phyloP scores from a whole-genome alignment of 768 basidiomycete genomes.

The Serendipita indica region DNA sequence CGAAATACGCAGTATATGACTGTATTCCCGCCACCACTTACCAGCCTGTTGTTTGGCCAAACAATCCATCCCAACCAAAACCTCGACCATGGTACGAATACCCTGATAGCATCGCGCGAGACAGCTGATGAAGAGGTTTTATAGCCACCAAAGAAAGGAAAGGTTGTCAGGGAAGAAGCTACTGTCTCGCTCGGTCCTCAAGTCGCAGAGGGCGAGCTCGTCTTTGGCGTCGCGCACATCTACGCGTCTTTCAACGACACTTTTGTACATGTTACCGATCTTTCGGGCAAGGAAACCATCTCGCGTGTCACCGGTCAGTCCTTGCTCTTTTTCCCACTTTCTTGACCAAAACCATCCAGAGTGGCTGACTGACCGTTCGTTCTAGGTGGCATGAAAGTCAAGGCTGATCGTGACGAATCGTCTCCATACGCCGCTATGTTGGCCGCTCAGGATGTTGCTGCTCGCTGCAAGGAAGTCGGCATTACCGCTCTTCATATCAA shows the following conservation, averaged over 20 bases:
- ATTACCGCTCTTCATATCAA: conserved; percentile 98
- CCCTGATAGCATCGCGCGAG: too few relatives aligned
- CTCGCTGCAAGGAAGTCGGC: conserved; percentile 95
- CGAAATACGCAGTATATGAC: too few relatives aligned
- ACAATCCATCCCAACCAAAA: too few relatives aligned
- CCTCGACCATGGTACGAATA: too few relatives aligned
- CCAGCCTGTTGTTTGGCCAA: too few relatives aligned
- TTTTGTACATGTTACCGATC: conserved; percentile 97
- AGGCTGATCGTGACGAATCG: conserved; percentile 99
- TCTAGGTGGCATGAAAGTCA: conserved; percentile 97
- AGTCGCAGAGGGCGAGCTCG: conserved; percentile 89
- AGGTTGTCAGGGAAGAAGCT: conserved; percentile 62
- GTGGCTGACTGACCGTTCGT: too few relatives aligned
- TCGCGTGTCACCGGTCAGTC: conserved; percentile 88
- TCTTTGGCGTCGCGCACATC: conserved; percentile 97
- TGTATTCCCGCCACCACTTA: too few relatives aligned
- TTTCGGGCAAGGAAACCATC: conserved; percentile 98
- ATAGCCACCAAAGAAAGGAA: conserved; percentile 74
- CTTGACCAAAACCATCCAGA: background rate
- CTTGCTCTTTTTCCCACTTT: background rate
- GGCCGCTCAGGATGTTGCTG: conserved; percentile 92
- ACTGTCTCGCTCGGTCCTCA: conserved; percentile 89
- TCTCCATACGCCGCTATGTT: conserved; percentile 96
- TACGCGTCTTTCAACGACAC: conserved; percentile 99
- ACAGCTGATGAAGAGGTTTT: conserved; percentile 12